Evolutionary conservation across 2,329 filamentous ascomycete genomes (phyloP).

Genomic region (Fusarium concolor): DNA sequence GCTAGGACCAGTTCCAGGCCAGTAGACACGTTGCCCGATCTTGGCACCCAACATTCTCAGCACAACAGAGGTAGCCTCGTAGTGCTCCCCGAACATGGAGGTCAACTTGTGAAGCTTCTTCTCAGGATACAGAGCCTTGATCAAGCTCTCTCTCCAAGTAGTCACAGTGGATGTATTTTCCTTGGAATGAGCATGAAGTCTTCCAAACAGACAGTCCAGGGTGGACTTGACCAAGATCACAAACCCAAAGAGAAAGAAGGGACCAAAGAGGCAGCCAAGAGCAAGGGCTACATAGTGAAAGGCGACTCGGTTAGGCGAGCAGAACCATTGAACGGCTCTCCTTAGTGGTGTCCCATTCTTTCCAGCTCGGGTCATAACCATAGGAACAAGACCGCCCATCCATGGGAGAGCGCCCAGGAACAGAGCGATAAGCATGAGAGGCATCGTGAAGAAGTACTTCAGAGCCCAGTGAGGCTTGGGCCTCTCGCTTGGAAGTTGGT

Average conservation of each 20-base stretch:
- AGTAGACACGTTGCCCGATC: slow-evolving; percentile 5
- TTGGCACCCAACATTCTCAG: slow-evolving; percentile 3
- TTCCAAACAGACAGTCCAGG: not conserved
- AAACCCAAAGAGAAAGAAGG: slow-evolving; percentile 10
- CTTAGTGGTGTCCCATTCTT: not conserved
- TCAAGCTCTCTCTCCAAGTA: not conserved
- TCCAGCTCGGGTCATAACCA: slow-evolving; percentile 1
- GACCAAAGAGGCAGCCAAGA: not conserved
- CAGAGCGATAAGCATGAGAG: not conserved
- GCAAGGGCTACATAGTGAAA: slow-evolving; percentile 7
- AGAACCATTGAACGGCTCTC: slow-evolving; percentile 15
- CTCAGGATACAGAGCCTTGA: not conserved
- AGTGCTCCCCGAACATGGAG: slow-evolving; percentile 5
- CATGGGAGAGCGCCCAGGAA: slow-evolving; percentile 2
- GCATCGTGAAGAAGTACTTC: not conserved
- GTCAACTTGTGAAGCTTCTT: not conserved
- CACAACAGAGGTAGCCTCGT: not conserved
- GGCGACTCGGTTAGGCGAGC: not conserved
- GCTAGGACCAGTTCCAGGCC: slow-evolving; percentile 3
- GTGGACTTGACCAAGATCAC: not conserved
- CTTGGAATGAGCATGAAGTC: not conserved
- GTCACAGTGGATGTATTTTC: not conserved
- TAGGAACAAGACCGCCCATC: slow-evolving; percentile 9
- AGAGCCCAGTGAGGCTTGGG: slow-evolving; percentile 1
- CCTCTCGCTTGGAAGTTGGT: slow-evolving; percentile 9